Evolutionary conservation across 345 rosid species (phyloP).

Genomic region (Citrus medica): DNA sequence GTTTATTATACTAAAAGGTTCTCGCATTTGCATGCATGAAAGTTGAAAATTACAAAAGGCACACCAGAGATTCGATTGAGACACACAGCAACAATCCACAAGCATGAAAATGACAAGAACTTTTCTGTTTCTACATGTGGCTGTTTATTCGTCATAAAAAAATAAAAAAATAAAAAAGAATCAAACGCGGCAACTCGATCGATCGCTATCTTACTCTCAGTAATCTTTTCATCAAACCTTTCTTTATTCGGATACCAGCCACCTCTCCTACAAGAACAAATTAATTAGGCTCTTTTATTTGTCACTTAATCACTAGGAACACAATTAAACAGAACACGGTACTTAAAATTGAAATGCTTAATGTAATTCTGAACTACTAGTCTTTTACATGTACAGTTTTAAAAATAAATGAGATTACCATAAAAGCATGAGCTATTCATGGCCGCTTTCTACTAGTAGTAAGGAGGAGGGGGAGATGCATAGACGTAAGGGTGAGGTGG

Average conservation of each 20-base stretch:
- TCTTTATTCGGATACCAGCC: constrained; percentile 5
- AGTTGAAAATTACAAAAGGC: neutral
- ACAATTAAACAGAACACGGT: neutral
- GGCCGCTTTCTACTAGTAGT: constrained; percentile 39
- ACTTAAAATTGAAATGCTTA: neutral
- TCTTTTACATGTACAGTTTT: too few species aligned
- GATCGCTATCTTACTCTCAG: neutral
- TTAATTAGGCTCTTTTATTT: neutral
- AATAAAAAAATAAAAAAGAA: neutral
- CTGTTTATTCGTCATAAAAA: neutral
- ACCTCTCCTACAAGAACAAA: constrained; percentile 4
- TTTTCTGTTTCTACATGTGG: neutral
- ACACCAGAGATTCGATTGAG: neutral
- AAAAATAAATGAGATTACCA: neutral
- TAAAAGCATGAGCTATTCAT: too few species aligned
- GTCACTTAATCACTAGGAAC: neutral
- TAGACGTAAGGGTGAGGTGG: constrained; percentile 16
- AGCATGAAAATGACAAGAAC: neutral
- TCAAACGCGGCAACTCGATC: neutral
- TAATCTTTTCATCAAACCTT: neutral
- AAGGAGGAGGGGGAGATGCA: constrained; percentile 48
- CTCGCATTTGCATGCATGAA: neutral
- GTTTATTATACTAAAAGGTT: neutral
- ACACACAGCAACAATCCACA: neutral
- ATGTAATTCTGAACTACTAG: too few species aligned